These are phyloP conservation scores for Mycena alexandri DNA, from an alignment of 768 basidiomycete genomes.

Conservation along the genomic window DNA sequence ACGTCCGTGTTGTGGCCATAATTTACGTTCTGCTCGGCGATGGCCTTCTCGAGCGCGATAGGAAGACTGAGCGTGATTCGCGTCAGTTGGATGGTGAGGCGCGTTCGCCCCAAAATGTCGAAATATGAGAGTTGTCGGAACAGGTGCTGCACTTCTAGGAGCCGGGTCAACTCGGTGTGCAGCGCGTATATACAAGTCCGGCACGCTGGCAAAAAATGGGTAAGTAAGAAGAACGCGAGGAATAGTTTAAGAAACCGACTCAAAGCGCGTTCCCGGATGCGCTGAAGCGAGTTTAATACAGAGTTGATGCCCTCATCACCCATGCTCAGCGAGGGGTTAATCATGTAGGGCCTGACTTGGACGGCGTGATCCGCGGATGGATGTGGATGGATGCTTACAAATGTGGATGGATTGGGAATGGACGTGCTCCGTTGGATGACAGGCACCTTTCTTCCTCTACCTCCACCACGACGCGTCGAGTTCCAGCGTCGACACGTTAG, in stretches of 20 bases:
- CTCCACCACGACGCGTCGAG: no score
- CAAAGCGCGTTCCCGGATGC: conserved; percentile 80
- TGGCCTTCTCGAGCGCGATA: conserved; percentile 77
- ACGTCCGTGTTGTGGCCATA: conserved; percentile 21
- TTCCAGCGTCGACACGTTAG: no score
- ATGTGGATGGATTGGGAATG: no score
- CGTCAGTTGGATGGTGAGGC: conserved; percentile 81
- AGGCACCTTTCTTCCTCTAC: no score
- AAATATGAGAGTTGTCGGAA: conserved; percentile 84
- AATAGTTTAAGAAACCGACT: conserved; percentile 58
- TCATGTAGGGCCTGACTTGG: no score
- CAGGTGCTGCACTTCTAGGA: conserved; percentile 85
- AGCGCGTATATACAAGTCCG: conserved; percentile 82
- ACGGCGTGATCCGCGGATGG: no score
- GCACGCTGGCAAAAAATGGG: conserved; percentile 62
- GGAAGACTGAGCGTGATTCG: conserved; percentile 83
- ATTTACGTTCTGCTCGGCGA: conserved; percentile 60
- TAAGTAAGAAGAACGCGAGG: conserved; percentile 20
- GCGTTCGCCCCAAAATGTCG: conserved; percentile 80
- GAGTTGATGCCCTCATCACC: conserved; percentile 85
- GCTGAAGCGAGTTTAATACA: conserved; percentile 76
- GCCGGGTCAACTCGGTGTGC: conserved; percentile 76
- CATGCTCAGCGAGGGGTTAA: conserved; percentile 82
- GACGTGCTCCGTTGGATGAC: no score
- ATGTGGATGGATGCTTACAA: no score